phyloP scores from a whole-genome alignment of 805 yeast genomes.

The Yamadazyma insecticola region DNA sequence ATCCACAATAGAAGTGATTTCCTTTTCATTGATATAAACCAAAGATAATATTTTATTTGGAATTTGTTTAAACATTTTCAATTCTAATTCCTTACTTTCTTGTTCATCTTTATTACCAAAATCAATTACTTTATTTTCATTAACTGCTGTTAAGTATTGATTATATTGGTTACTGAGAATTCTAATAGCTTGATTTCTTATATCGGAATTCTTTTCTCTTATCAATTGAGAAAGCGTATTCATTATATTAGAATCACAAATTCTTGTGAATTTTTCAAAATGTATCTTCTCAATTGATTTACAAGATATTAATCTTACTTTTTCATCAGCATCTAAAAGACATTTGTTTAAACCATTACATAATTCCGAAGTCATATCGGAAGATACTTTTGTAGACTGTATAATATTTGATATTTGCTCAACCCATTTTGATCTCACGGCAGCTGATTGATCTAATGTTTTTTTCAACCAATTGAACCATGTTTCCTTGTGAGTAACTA shows the following conservation, averaged over 20 bases:
- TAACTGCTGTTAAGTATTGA: slow-evolving; percentile 26
- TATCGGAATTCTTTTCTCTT: slow-evolving; percentile 65
- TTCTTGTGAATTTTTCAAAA: slow-evolving; percentile 42
- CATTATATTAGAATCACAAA: slow-evolving; percentile 46
- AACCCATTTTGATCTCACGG: slow-evolving; percentile 69
- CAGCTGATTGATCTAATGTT: slow-evolving; percentile 60
- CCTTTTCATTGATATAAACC: slow-evolving; percentile 67
- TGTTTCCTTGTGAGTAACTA: slow-evolving; percentile 50
- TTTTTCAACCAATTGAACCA: slow-evolving; percentile 74
- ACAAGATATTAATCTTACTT: slow-evolving; percentile 63
- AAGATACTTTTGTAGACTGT: slow-evolving; percentile 29
- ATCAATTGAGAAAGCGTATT: slow-evolving; percentile 55
- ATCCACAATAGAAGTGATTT: slow-evolving; percentile 66
- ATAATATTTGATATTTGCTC: slow-evolving; percentile 50
- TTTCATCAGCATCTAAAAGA: slow-evolving; percentile 69
- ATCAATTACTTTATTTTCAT: slow-evolving; percentile 17
- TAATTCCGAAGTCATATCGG: slow-evolving; percentile 40
- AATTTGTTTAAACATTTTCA: slow-evolving; percentile 39
- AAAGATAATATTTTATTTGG: slow-evolving; percentile 65
- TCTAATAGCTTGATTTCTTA: slow-evolving; percentile 55
- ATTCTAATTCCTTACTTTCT: slow-evolving; percentile 23
- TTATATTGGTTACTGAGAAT: slow-evolving; percentile 55
- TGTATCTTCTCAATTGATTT: slow-evolving; percentile 45
- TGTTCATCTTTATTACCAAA: slow-evolving; percentile 23
- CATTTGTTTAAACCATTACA: slow-evolving; percentile 59